Evolutionary conservation across 441 rosid genomes (phyloP).

Genomic region (Pelargonium cotyledonis): DNA sequence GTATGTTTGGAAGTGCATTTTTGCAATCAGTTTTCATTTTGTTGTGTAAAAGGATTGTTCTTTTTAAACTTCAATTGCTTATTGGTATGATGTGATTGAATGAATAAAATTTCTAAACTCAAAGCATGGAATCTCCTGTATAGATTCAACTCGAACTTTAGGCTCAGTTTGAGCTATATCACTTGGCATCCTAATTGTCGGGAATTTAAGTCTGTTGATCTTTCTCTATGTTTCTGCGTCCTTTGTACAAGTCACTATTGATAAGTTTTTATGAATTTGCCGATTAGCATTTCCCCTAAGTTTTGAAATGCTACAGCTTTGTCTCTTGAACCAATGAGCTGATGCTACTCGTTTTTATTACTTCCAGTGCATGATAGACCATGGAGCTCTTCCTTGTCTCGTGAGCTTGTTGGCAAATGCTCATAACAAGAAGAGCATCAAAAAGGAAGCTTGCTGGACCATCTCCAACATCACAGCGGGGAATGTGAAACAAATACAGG

Average conservation of each 20-base stretch:
- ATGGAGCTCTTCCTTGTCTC: slow-evolving; percentile 41
- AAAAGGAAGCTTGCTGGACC: slow-evolving; percentile 65
- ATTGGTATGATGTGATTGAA: background rate
- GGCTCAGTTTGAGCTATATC: background rate
- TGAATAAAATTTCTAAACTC: background rate
- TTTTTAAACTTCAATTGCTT: background rate
- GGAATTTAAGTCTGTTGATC: background rate
- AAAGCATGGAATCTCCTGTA: background rate
- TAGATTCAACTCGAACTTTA: background rate
- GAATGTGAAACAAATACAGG: slow-evolving; percentile 50
- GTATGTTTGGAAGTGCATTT: background rate
- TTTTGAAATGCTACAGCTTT: slow-evolving; percentile 12
- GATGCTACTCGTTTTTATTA: slow-evolving; percentile 17
- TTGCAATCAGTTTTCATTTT: background rate
- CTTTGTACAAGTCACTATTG: background rate
- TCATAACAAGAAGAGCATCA: slow-evolving; percentile 49
- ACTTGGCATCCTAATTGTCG: background rate
- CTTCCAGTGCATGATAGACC: slow-evolving; percentile 37
- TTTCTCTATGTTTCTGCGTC: background rate
- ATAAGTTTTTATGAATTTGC: background rate
- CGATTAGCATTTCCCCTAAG: background rate
- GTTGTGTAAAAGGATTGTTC: background rate
- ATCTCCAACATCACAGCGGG: slow-evolving; percentile 69
- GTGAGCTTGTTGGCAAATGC: slow-evolving; percentile 33
- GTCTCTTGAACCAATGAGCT: slow-evolving; percentile 12